Evolutionary conservation across 495 filamentous ascomycete species (phyloP).

Genomic region (Aspergillus hancockii): DNA sequence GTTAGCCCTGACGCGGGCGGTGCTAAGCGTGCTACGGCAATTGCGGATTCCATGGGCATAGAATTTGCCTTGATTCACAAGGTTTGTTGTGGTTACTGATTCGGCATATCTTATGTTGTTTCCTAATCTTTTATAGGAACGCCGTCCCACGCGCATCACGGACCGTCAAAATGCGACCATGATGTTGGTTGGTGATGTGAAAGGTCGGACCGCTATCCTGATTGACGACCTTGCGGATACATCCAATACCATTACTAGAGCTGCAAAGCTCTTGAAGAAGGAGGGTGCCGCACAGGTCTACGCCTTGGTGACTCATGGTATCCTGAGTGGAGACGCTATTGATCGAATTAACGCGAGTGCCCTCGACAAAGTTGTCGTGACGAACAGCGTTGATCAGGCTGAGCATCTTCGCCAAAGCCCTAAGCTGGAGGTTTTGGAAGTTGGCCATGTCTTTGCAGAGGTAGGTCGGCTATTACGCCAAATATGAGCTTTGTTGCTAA

Average conservation of each 20-base stretch:
- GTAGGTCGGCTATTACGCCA: conserved; percentile 38
- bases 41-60: conserved; percentile 89
- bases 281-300: conserved; percentile 87
- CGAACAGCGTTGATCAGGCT: conserved; percentile 90
- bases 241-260: conserved; percentile 92
- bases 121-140: conserved; percentile 64
- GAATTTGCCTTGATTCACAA: conserved; percentile 98
- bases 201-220: conserved; percentile 77
- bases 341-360: conserved; percentile 88
- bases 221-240: conserved; percentile 96
- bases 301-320: conserved; percentile 90
- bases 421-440: conserved; percentile 90
- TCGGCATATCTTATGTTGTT: conserved; percentile 14
- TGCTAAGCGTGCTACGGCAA: conserved; percentile 94
- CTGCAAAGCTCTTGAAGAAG: conserved; percentile 94
- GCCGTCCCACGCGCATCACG: conserved; percentile 88
- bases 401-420: conserved; percentile 72
- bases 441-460: conserved; percentile 92
- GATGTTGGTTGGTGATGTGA: conserved; percentile 95
- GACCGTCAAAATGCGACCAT: conserved; percentile 96
- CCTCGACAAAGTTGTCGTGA: conserved; percentile 88
- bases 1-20: conserved; percentile 96
- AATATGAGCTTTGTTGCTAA: conserved; percentile 22
- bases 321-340: conserved; percentile 91
- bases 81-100: conserved; percentile 52